Percentiles rank a stretch among this genome's conserved stretches.
Conservation (phyloP, 176 grass and related monocot species). For the Dendrocalamus sinicus region DNA sequence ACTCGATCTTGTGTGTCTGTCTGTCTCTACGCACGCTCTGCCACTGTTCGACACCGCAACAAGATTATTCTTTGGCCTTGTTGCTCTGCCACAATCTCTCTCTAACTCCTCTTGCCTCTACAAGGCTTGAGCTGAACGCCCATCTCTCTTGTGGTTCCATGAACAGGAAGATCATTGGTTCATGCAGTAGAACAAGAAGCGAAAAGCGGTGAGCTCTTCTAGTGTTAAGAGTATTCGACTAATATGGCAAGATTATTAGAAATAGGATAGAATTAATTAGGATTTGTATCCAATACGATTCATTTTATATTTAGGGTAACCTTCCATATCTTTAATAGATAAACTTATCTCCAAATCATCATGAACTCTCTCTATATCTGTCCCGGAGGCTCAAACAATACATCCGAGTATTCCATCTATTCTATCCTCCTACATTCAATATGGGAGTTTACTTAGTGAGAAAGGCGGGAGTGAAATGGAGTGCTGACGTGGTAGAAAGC, state of each 20-base stretch:
- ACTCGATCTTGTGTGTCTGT: not conserved
- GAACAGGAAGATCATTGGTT: not conserved
- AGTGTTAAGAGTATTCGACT: too few relatives aligned
- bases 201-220: not conserved
- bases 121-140: not conserved
- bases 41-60: not conserved
- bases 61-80: not conserved
- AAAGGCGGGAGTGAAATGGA: conserved; percentile 15
- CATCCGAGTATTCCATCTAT: too few relatives aligned
- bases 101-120: too few relatives aligned
- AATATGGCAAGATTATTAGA: too few relatives aligned
- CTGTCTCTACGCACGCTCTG: not conserved
- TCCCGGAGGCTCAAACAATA: too few relatives aligned
- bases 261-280: too few relatives aligned
- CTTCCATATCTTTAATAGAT: too few relatives aligned
- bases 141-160: not conserved
- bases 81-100: not conserved
- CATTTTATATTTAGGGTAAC: too few relatives aligned
- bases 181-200: not conserved
- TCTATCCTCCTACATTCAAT: not conserved
- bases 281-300: too few relatives aligned
- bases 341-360: too few relatives aligned
- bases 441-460: not conserved
- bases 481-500: not conserved
- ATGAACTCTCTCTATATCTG: too few relatives aligned